phyloP scores from a whole-genome alignment of 1,139 yeast genomes.

The Zhuliangozyma parablackwelliae region DNA sequence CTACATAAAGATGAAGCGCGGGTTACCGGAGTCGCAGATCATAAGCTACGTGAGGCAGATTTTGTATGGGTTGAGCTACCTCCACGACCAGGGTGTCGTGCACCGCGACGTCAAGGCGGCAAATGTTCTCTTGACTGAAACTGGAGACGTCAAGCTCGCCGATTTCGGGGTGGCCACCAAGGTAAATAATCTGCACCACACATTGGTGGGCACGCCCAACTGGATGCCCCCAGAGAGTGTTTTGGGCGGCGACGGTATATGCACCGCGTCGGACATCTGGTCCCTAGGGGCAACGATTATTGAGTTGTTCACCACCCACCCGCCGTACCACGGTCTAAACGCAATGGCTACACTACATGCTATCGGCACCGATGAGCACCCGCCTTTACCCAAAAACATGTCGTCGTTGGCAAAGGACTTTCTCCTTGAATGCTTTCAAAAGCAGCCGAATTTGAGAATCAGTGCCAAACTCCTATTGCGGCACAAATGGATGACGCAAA shows the following conservation, averaged over 20 bases:
- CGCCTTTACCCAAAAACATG: conserved; percentile 66
- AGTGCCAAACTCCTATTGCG: conserved; percentile 52
- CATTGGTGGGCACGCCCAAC: conserved; percentile 67
- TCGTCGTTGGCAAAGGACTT: conserved; percentile 59
- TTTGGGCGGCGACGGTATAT: conserved; percentile 74
- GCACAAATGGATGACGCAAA: conserved; percentile 58
- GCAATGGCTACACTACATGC: conserved; percentile 92
- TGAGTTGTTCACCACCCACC: conserved; percentile 79
- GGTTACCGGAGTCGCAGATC: conserved; percentile 58
- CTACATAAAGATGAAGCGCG: conserved; percentile 51
- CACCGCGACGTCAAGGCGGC: conserved; percentile 82
- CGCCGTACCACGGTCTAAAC: conserved; percentile 79
- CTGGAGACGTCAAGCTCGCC: conserved; percentile 63
- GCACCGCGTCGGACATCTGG: conserved; percentile 87
- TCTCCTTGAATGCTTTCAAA: conserved; percentile 71
- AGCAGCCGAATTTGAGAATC: conserved; percentile 59
- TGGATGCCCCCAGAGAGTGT: conserved; percentile 89
- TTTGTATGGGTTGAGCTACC: conserved; percentile 62
- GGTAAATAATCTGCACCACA: conserved; percentile 38
- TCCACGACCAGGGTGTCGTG: conserved; percentile 69
- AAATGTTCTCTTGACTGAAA: conserved; percentile 58
- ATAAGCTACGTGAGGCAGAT: conserved; percentile 65
- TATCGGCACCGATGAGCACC: conserved; percentile 79
- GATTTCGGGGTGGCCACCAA: conserved; percentile 78
- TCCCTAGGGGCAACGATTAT: conserved; percentile 93